A percentile compares a stretch with the other conserved stretches of the same genome.
Conservation (phyloP, 2,329 filamentous ascomycete genomes). For the Fusarium sp. region DNA sequence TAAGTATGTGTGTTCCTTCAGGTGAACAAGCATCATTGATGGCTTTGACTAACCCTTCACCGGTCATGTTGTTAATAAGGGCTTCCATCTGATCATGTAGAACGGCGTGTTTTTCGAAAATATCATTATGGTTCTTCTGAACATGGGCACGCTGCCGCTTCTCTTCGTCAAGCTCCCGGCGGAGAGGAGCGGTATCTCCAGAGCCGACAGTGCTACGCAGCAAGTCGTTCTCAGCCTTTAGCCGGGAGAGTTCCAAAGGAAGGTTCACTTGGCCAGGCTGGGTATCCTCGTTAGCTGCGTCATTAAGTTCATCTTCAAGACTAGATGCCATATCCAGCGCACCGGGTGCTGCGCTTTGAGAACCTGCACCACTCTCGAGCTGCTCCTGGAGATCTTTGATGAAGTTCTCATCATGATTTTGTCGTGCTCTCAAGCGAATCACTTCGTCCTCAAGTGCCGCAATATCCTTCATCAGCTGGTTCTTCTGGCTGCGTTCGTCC, state of each 20-base stretch:
- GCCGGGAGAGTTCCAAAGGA: slow-evolving; percentile 65
- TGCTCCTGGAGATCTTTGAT: slow-evolving; percentile 71
- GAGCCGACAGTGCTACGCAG: slow-evolving; percentile 65
- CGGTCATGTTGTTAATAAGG: slow-evolving; percentile 61
- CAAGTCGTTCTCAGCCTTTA: slow-evolving; percentile 71
- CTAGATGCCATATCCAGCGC: slow-evolving; percentile 50
- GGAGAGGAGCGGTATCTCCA: slow-evolving; percentile 65
- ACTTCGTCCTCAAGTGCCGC: slow-evolving; percentile 60
- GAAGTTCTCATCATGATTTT: slow-evolving; percentile 62
- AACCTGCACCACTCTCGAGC: slow-evolving; percentile 53
- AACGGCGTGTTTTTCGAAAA: slow-evolving; percentile 68
- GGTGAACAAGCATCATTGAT: slow-evolving; percentile 47
- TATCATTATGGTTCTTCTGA: slow-evolving; percentile 65
- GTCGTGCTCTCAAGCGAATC: slow-evolving; percentile 58
- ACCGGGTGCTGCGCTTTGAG: slow-evolving; percentile 36
- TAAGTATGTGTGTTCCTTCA: slow-evolving; percentile 55
- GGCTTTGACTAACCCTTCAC: slow-evolving; percentile 65
- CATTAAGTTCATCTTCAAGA: slow-evolving; percentile 71
- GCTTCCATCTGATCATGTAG: slow-evolving; percentile 68
- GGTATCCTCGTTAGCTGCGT: slow-evolving; percentile 54
- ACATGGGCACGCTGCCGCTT: slow-evolving; percentile 62
- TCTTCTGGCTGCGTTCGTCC: slow-evolving; percentile 59
- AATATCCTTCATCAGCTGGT: slow-evolving; percentile 59
- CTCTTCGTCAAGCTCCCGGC: slow-evolving; percentile 66
- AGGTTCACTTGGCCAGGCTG: slow-evolving; percentile 51